Evolutionary conservation across 1,139 yeast genomes (phyloP).

Genomic region (Pichia terricola): DNA sequence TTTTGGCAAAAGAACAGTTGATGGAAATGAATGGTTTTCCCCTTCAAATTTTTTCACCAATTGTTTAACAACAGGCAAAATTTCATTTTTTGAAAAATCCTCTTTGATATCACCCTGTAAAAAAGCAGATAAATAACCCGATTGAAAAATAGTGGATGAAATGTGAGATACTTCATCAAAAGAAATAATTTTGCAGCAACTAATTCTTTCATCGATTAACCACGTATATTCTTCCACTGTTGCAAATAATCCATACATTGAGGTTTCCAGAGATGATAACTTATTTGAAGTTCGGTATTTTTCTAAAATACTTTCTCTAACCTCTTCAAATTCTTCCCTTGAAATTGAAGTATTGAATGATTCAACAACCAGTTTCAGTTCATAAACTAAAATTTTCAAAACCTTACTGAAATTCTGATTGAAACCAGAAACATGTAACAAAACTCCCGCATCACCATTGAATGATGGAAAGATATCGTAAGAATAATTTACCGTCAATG

Average conservation of each 20-base stretch:
- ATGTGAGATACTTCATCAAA: constrained; percentile 28
- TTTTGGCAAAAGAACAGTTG: constrained; percentile 30
- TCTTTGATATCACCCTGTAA: constrained; percentile 41
- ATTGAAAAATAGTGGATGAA: constrained; percentile 21
- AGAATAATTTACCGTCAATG: constrained; percentile 41
- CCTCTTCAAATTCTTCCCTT: constrained; percentile 31
- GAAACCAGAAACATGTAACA: constrained; percentile 43
- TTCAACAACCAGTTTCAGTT: constrained; percentile 15
- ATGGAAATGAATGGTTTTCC: constrained; percentile 14
- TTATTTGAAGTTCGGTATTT: constrained; percentile 33
- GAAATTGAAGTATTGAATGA: constrained; percentile 17
- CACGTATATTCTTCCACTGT: constrained; percentile 45
- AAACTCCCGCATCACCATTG: constrained; percentile 40
- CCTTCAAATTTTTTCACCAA: constrained; percentile 12
- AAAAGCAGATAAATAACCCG: constrained; percentile 32
- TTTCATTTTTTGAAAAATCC: constrained; percentile 1
- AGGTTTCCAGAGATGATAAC: constrained; percentile 35
- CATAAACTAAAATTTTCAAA: constrained; percentile 22
- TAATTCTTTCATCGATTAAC: constrained; percentile 41
- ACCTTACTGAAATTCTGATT: constrained; percentile 29
- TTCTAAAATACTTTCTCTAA: constrained; percentile 35
- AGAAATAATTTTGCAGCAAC: constrained; percentile 51
- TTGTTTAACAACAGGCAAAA: constrained; percentile 10
- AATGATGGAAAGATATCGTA: constrained; percentile 46
- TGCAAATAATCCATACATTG: constrained; percentile 34